Conservation (phyloP, 352 stramenopile genomes). For the Peronospora destructor region DNA sequence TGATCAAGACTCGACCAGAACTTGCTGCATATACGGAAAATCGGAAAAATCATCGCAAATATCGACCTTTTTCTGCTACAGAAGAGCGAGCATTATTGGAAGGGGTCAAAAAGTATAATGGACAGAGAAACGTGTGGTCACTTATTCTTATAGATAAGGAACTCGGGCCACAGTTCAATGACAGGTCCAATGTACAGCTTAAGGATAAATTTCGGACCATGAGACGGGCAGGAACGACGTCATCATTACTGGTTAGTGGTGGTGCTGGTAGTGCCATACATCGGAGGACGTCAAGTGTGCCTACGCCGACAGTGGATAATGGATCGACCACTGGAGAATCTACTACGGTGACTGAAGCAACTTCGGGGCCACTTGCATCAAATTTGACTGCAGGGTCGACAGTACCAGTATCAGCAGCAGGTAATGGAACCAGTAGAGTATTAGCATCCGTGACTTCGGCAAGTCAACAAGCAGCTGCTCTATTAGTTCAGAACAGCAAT, state of each 20-base stretch:
- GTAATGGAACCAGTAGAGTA: conserved; percentile 19
- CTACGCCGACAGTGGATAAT: conserved; percentile 18
- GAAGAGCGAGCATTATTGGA: conserved; percentile 85
- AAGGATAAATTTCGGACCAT: conserved; percentile 84
- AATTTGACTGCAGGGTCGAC: conserved; percentile 30
- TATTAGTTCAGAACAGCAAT: conserved; percentile 51
- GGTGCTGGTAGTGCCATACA: conserved; percentile 36
- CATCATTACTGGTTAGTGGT: conserved; percentile 30
- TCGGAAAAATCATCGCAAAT: conserved; percentile 83
- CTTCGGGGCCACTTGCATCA: conserved; percentile 21
- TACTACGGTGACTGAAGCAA: conserved; percentile 5
- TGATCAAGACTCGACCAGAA: conserved; percentile 76
- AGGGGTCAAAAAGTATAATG: conserved; percentile 80
- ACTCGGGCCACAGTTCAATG: conserved; percentile 70
- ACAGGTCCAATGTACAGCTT: conserved; percentile 75
- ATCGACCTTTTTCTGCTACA: conserved; percentile 61
- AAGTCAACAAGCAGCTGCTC: conserved; percentile 44
- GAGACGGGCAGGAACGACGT: conserved; percentile 46
- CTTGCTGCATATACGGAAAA: conserved; percentile 76
- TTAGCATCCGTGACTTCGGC: conserved; percentile 29
- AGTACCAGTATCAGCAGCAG: conserved; percentile 28
- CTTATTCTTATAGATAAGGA: conserved; percentile 79
- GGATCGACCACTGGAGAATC: conserved; percentile 1
- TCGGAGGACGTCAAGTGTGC: conserved; percentile 31
- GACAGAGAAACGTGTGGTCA: conserved; percentile 77